Base-by-base conservation (phyloP, 2,329 filamentous ascomycete genomes). In the Chrysosporium queenslandicum region DNA sequence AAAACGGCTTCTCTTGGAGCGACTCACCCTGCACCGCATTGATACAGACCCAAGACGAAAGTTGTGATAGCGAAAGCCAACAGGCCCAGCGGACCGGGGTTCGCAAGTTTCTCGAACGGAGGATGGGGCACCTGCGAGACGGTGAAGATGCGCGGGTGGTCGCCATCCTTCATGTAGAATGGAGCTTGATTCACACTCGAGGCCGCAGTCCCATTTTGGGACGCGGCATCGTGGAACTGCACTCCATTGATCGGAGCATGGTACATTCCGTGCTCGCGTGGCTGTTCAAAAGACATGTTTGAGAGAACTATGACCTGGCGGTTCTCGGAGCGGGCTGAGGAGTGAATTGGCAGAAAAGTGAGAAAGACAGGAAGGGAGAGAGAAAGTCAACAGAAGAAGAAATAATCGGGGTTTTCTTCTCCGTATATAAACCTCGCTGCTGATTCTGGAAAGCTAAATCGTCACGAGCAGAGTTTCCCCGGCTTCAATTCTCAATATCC, bases 21-120 rank as follows among this genome's bases (percentile, higher is more conserved):
- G 11, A 73, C 74, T 58, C 71, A 80, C 79, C 70, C 70, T 55
- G 67, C 71, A 50, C 71, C 71, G 50, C 70, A 72, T 48, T 72
- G 65, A 55, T 72, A 72, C 1, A 77, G 61, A 23, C 73, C 74
- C 32, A 84, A 72, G 12, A 80, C 73, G 61, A 84, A 82, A 8
- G 80, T 83, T 8, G 81, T 83, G 57, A 81, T 63, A n/a, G 80
- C 79, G 66, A 85, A 84, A 68, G 77, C 79, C 47, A 78, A 75
- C 43, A 82, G 72, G 52, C 79, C 79, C 20, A 82, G 71, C 8
- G 79, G 79, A 53, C 78, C 78, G 43, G 79, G 79, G 64, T 82
- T 81, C 63, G 73, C 79, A 61, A 54, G 50, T 32, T 56, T 53
- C 27, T 34, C 40, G 36, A 52, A 55, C 0, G 52, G 39, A 43